Conservation (phyloP, 768 basidiomycete species). For the Termitomyces sp. region DNA sequence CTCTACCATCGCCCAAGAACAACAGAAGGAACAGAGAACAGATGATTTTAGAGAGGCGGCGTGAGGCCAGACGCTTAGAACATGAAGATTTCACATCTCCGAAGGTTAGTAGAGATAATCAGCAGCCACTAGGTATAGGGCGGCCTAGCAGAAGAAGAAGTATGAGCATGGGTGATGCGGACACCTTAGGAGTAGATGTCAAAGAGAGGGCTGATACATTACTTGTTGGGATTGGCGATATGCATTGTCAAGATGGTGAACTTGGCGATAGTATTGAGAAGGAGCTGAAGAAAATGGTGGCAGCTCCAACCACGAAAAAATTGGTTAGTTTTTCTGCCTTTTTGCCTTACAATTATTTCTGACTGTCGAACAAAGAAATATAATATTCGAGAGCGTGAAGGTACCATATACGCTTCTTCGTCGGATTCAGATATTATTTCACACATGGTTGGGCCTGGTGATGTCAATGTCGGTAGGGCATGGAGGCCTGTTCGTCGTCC, state of each 20-base stretch:
- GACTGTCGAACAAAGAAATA: slow-evolving; percentile 52
- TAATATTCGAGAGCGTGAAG: slow-evolving; percentile 70
- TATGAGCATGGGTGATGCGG: slow-evolving; percentile 73
- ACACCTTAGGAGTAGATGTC: slow-evolving; percentile 31
- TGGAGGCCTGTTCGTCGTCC: slow-evolving; percentile 87
- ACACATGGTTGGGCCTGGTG: slow-evolving; percentile 70
- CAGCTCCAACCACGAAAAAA: slow-evolving; percentile 31
- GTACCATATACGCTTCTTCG: slow-evolving; percentile 76
- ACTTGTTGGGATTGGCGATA: slow-evolving; percentile 27
- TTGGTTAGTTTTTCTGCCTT: slow-evolving; percentile 27
- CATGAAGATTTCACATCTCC: slow-evolving; percentile 30
- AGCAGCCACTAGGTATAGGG: slow-evolving; percentile 30
- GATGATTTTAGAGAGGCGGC: slow-evolving; percentile 63
- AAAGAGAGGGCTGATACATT: slow-evolving; percentile 29
- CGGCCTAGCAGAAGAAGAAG: slow-evolving; percentile 62
- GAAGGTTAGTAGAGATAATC: slow-evolving; percentile 7
- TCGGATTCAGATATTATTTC: slow-evolving; percentile 67
- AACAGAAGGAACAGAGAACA: slow-evolving; percentile 62
- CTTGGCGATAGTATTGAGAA: slow-evolving; percentile 68
- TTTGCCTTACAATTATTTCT: slow-evolving; percentile 2
- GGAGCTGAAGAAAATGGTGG: slow-evolving; percentile 62
- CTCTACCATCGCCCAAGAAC: slow-evolving; percentile 58
- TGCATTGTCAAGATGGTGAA: slow-evolving; percentile 36
- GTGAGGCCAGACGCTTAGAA: slow-evolving; percentile 53
- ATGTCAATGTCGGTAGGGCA: slow-evolving; percentile 74